A percentile compares a stretch with the other conserved stretches of the same genome.
These are phyloP conservation scores for Lachnellula arida DNA, from an alignment of 2,329 filamentous ascomycete species.

Conservation along the genomic window DNA sequence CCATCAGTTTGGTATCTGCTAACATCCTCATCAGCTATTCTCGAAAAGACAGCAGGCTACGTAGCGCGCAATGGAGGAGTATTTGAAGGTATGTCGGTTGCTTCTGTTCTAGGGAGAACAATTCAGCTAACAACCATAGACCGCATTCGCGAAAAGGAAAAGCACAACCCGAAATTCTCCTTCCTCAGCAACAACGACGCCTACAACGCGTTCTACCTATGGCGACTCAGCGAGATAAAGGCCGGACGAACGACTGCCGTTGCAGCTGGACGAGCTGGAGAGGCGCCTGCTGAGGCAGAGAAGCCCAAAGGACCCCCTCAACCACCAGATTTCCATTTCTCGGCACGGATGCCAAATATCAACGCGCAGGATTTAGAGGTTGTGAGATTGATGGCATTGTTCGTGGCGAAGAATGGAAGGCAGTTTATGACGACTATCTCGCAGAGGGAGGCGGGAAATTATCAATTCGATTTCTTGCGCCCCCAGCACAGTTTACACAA, in stretches of 20 bases:
- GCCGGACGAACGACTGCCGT: constrained; percentile 77
- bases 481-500: constrained; percentile 95
- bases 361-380: constrained; percentile 85
- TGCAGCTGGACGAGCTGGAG: constrained; percentile 68
- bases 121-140: constrained; percentile 43
- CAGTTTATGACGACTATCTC: constrained; percentile 86
- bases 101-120: not conserved
- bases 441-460: constrained; percentile 84
- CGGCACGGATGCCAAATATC: constrained; percentile 94
- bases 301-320: constrained; percentile 79
- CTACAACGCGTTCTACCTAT: constrained; percentile 84
- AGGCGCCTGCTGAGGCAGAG: constrained; percentile 51
- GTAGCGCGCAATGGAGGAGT: constrained; percentile 63
- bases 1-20: constrained; percentile 32
- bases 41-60: constrained; percentile 94
- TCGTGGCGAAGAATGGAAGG: constrained; percentile 87
- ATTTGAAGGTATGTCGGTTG: constrained; percentile 48
- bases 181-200: constrained; percentile 78
- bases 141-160: constrained; percentile 79
- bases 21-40: constrained; percentile 45
- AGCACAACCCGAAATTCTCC: constrained; percentile 81
- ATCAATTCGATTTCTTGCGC: constrained; percentile 92
- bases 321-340: constrained; percentile 86
- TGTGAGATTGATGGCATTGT: constrained; percentile 75
- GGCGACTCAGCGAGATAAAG: constrained; percentile 82